These are phyloP conservation scores for Suillus americanus DNA, from an alignment of 768 basidiomycete genomes.

Conservation along the genomic window DNA sequence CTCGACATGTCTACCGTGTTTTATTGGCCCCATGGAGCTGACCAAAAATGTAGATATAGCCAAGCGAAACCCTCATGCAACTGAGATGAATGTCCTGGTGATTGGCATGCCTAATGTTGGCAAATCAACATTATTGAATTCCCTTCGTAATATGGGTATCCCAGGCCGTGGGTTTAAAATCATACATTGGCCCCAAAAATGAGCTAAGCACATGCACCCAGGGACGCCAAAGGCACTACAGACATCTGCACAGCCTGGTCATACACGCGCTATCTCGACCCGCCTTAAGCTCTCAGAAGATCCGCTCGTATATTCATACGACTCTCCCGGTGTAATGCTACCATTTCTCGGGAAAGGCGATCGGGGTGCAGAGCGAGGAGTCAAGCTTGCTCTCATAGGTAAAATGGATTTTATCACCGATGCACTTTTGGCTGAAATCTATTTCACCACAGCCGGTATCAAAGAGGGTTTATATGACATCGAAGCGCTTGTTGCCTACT, in stretches of 20 bases:
- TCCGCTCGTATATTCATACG: slow-evolving; percentile 89
- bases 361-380: slow-evolving; percentile 84
- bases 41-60: slow-evolving; percentile 54
- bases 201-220: slow-evolving; percentile 25
- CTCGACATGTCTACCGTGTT: not conserved
- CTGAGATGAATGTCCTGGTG: slow-evolving; percentile 85
- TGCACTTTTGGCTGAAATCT: slow-evolving; percentile 3
- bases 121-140: slow-evolving; percentile 92
- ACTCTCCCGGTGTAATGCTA: slow-evolving; percentile 96
- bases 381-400: slow-evolving; percentile 94
- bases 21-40: not conserved
- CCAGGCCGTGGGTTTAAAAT: slow-evolving; percentile 65
- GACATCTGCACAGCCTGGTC: slow-evolving; percentile 86
- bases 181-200: slow-evolving; percentile 6
- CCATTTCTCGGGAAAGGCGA: slow-evolving; percentile 88
- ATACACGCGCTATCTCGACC: slow-evolving; percentile 87
- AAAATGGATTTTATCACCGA: slow-evolving; percentile 19
- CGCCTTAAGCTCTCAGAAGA: slow-evolving; percentile 80
- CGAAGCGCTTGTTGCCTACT: slow-evolving; percentile 82
- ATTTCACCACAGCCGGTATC: slow-evolving; percentile 69
- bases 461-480: slow-evolving; percentile 90
- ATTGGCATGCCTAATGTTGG: slow-evolving; percentile 99
- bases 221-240: slow-evolving; percentile 86
- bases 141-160: slow-evolving; percentile 84
- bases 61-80: slow-evolving; percentile 62